Percentiles rank a stretch among this genome's conserved stretches.
Evolutionary conservation across 2,329 filamentous ascomycete species (phyloP).

Genomic region (Penicillium psychrosexuale): DNA sequence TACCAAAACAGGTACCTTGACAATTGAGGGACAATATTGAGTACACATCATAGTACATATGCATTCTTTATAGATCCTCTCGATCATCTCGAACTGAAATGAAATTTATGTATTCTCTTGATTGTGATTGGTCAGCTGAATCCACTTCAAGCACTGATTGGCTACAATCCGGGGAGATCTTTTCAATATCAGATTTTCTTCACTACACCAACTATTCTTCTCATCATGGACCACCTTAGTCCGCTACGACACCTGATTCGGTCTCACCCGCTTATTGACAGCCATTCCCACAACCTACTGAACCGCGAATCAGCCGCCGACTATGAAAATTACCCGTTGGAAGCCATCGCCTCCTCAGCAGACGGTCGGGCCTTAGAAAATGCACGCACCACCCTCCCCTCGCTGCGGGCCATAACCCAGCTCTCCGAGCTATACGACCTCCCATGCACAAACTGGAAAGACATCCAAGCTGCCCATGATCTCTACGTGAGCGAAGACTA

Average conservation of each 20-base stretch:
- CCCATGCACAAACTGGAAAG: conserved; percentile 57
- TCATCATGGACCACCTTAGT: conserved; percentile 26
- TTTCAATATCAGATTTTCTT: neutral
- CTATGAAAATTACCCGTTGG: conserved; percentile 47
- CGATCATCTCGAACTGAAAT: neutral
- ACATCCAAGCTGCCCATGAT: conserved; percentile 50
- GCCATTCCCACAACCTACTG: conserved; percentile 49
- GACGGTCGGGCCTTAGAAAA: conserved; percentile 64
- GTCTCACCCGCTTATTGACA: conserved; percentile 46
- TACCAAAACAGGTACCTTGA: conserved; percentile 64
- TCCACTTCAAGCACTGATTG: neutral
- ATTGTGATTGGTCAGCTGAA: neutral
- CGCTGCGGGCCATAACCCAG: conserved; percentile 67
- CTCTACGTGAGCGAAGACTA: conserved; percentile 50
- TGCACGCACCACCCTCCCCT: conserved; percentile 61
- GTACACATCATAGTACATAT: neutral
- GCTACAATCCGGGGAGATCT: neutral
- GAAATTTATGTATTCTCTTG: neutral
- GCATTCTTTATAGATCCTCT: neutral
- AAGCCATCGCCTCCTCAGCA: conserved; percentile 70
- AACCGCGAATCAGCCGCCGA: conserved; percentile 31
- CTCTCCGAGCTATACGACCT: conserved; percentile 64
- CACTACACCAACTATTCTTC: neutral
- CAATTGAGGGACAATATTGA: conserved; percentile 56
- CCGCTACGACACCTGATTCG: conserved; percentile 38